Evolutionary conservation across 768 basidiomycete species (phyloP), one percentile per base, ranked within the genome.

Genomic region (Macrolepiota dolichaula): DNA sequence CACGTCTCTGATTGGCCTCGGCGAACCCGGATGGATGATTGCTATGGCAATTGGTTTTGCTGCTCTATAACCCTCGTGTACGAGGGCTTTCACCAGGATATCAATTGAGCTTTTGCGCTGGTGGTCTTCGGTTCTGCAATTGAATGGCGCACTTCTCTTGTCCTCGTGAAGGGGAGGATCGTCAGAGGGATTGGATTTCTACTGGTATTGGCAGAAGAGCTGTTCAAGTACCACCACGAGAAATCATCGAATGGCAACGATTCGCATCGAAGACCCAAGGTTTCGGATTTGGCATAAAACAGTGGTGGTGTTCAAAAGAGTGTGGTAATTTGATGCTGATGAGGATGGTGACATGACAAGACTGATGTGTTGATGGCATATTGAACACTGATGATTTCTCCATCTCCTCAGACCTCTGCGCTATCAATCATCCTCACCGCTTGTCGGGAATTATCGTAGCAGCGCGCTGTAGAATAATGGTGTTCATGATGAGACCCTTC

Each of bases 11-110:
- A 60, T 56, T 36, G 50, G 42, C 35, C 29, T 47, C 59, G 59
- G 59, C 59, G 40, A 60, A 7, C 27, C 59, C 59, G 59, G 59
- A 17, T 32, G 32, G 51, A 17, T 27, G 2, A 53, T 60, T 36
- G 40, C 59, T 53, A 60, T 60, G 59, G 59, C 32, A 42, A 60
- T 53, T 13, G n/a, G 50, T 27, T 51, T 50, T 58, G 35, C 15
- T 25, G 15, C 19, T 57, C 4, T 37, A 25, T 12, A 22, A 22
- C 5, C 17, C 32, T 36, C 9, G 25, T 57, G 15, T 35, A n/a
- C 29, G 22, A 38, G 24, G 25, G 7, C 6, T 27, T 10, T 22
- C 22, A 44, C 10, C 5, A 17, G 17, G n/a, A 19, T n/a, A 7
- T n/a, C 19, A 44, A 44, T 44, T 44, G 42, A 44, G 42, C 19